Percentiles rank a stretch among this genome's conserved stretches.
phyloP scores from a whole-genome alignment of 2,329 filamentous ascomycete species.

The Paramyrothecium sp. region DNA sequence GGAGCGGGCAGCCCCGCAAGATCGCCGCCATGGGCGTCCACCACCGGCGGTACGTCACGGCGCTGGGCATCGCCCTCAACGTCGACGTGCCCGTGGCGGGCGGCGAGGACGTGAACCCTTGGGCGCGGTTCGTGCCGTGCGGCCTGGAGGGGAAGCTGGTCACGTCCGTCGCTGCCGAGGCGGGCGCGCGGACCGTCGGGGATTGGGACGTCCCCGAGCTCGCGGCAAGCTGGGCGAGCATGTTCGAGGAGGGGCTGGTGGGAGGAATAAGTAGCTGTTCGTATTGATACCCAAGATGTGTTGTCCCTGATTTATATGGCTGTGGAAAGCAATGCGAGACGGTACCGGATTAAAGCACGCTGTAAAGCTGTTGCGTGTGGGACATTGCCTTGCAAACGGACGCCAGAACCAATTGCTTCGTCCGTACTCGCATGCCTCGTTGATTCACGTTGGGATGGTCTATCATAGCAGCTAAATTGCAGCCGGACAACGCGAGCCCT shows the following conservation, averaged over 20 bases:
- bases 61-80: slow-evolving; percentile 82
- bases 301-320: slow-evolving; percentile 2
- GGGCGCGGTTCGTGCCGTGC: slow-evolving; percentile 81
- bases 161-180: slow-evolving; percentile 67
- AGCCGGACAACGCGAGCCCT: too few species aligned
- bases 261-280: slow-evolving; percentile 21
- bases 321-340: too few species aligned
- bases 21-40: slow-evolving; percentile 94
- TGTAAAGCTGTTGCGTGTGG: too few species aligned
- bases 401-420: too few species aligned
- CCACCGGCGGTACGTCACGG: slow-evolving; percentile 77
- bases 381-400: too few species aligned
- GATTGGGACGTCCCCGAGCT: slow-evolving; percentile 24
- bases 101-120: slow-evolving; percentile 43
- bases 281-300: slow-evolving; percentile 1
- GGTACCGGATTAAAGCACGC: too few species aligned
- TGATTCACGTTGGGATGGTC: too few species aligned
- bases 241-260: slow-evolving; percentile 31
- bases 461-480: too few species aligned
- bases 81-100: slow-evolving; percentile 57
- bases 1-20: slow-evolving; percentile 54
- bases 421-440: too few species aligned
- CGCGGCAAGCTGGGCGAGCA: slow-evolving; percentile 28
- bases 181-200: slow-evolving; percentile 1
- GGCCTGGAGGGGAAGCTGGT: slow-evolving; percentile 77